Evolutionary conservation across 2,329 filamentous ascomycete genomes (phyloP), one percentile per base, ranked within the genome.

Genomic region (Fusarium sublunatum): DNA sequence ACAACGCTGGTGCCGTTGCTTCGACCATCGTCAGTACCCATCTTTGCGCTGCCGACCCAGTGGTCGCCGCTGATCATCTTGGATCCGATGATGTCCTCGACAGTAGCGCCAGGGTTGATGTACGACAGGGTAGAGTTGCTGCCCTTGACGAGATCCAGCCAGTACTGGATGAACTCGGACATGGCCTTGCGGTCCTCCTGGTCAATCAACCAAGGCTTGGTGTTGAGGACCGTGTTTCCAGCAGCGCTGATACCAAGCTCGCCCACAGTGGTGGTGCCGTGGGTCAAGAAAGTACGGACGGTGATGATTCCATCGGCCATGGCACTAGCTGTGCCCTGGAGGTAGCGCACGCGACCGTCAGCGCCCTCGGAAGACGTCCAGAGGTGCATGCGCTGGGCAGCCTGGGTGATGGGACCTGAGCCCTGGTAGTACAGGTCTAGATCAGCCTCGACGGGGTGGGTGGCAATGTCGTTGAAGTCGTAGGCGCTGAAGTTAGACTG

Each of bases 1-100:
- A 87, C 84, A 2, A 87, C 85, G 2, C 81, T 76, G 25, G 76
- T 80, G 6, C 84, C 83, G 51, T 77, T 75, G 40, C 65, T 61
- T 1, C 81, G 78, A 7, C 82, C 82, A 31, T 82, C 80, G 51
- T 84, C 80, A 0, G 74, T 73, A 6, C 84, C 84, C 70, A 87
- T 79, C 69, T 57, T 71, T 8, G 69, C 69, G 19, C 67, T 71
- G 4, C 69, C 69, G 22, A 71, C 68, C 69, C 69, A 71, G 57
- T 71, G 69, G 13, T 71, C 69, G 6, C 69, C 69, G 25, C 69
- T 71, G 39, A 71, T 69, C 63, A 71, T 60, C 58, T 69, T 71
- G 35, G 63, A 45, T 3, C 54, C 28, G 31, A 71, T 41, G 22
- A 71, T 70, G 0, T 70, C 65, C 0, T 49, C 61, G 0, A 56